Evolutionary conservation across 805 yeast genomes (phyloP).

Genomic region (Kazachstania viticola): DNA sequence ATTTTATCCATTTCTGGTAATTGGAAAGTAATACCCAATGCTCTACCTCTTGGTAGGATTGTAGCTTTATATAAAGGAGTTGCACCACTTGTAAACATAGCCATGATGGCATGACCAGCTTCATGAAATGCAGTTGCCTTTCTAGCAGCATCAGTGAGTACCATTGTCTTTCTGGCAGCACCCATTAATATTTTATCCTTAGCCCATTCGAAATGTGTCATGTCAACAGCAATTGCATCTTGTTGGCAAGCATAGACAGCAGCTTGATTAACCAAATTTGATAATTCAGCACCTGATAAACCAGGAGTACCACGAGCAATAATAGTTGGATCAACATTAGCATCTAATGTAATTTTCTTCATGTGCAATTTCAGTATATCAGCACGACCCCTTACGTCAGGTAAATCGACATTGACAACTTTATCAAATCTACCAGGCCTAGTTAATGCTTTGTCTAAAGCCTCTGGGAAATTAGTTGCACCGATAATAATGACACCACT

Average conservation of each 20-base stretch:
- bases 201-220: conserved; percentile 96
- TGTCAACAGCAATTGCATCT: conserved; percentile 80
- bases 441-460: conserved; percentile 90
- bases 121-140: conserved; percentile 95
- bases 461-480: conserved; percentile 96
- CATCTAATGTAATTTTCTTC: conserved; percentile 77
- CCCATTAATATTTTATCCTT: conserved; percentile 97
- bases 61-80: conserved; percentile 95
- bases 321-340: conserved; percentile 76
- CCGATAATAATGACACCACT: conserved; percentile 93
- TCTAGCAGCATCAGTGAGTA: conserved; percentile 88
- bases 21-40: conserved; percentile 93
- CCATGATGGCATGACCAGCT: conserved; percentile 99
- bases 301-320: conserved; percentile 98
- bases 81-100: conserved; percentile 88
- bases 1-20: conserved; percentile 97
- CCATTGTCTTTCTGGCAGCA: conserved; percentile 96
- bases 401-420: conserved; percentile 86
- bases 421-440: conserved; percentile 98
- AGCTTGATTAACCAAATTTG: conserved; percentile 94
- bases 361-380: conserved; percentile 87
- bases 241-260: conserved; percentile 94
- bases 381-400: conserved; percentile 95
- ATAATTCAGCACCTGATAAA: conserved; percentile 92
- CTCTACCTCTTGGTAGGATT: conserved; percentile 91